Conservation (phyloP, 768 basidiomycete species). For the Rhodotorula diobovata region DNA sequence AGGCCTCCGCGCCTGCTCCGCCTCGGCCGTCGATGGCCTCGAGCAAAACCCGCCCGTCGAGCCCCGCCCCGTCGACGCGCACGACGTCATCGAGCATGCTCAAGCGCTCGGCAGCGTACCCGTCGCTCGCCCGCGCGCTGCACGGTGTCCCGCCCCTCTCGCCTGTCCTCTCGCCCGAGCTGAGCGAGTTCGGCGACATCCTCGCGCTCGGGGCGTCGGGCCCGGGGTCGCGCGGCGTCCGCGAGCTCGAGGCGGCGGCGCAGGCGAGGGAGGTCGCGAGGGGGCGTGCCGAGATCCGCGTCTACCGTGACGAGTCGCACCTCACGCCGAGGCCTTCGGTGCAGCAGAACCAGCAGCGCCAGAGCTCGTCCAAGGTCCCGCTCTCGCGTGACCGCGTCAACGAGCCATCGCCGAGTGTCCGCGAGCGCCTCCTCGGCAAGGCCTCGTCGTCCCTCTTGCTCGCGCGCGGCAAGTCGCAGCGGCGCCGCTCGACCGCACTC, state of each 20-base stretch:
- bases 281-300: neutral
- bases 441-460: no score
- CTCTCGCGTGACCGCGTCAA: no score
- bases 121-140: constrained; percentile 13
- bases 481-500: no score
- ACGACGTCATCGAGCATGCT: neutral
- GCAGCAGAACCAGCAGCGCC: no score
- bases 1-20: neutral
- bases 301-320: neutral
- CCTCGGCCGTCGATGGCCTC: neutral
- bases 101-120: constrained; percentile 21
- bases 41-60: neutral
- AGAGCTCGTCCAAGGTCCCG: no score
- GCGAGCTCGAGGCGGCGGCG: neutral
- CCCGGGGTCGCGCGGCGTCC: neutral
- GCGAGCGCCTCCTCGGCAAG: no score
- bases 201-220: constrained; percentile 3
- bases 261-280: neutral
- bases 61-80: neutral
- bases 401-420: no score
- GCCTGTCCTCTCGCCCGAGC: neutral
- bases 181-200: constrained; percentile 5
- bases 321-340: neutral
- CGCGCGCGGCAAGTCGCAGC: no score
- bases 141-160: neutral